Evolutionary conservation across 306 rosid genomes (phyloP), one percentile per base, ranked within the genome.

Genomic region (Canavalia gladiata): DNA sequence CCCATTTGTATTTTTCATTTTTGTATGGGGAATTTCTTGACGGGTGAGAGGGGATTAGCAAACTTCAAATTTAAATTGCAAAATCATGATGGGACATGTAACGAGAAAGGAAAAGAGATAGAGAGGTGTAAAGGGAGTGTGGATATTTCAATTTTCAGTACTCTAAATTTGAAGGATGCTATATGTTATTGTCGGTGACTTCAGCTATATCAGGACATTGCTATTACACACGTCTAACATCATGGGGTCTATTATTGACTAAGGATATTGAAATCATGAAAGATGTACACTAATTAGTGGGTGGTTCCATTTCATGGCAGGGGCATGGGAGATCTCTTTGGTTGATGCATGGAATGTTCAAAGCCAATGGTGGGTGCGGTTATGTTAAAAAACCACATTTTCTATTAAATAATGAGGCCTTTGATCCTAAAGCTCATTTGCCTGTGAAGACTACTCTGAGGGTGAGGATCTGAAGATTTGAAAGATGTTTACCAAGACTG

Each of bases 291-390:
- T 73, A 13, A 78, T 68, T 12, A 25, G 49, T 68, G 60, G 51
- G 47, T 83, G 78, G 45, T 51, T 72, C 42, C 77, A 72, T 81
- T 68, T 13, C 72, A 28, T 43, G 74, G 62, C 72, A 96, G 99
- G 99, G 99, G 45, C 45, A 90, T 84, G 99, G 99, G 49, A 94
- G 99, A 85, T 90, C 99, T 67, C 91, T 96, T 29, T 94, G 98
- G 98, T 71, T 93, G 92, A 96, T 96, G 99, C 92, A 96, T 13
- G 99, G 99, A 69, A 96, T 96, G 98, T 96, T 96, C 85, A 93
- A 85, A 87, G 93, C 98, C 79, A 96, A 96, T 73, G 97, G 97
- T 0, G 88, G 91, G 67, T 96, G 98, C 31, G 99, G 99, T 47
- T 96, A 88, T 82, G 90, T 96, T 68, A 96, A 94, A 87, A 96